Base-by-base conservation (phyloP, 306 rosid genomes). In the Rosa multiflora region DNA sequence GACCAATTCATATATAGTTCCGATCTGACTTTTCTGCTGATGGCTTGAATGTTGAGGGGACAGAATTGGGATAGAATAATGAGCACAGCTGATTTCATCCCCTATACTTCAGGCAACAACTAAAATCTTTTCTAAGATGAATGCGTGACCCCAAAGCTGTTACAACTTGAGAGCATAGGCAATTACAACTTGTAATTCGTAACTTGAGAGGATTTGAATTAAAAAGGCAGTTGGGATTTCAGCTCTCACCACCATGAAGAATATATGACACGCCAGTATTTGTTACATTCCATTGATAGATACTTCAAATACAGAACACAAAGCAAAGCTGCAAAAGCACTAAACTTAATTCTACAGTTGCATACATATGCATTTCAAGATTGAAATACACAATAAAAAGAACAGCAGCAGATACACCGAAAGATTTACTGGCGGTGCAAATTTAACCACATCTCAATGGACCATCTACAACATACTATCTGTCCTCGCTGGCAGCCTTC, bases 401-500 rank as follows among this genome's bases (percentile, higher is more conserved):
- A 61, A 71, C 75, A 77, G 23, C 20, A 74, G 67, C 73, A 75
- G 78, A 78, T 48, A 61, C 68, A 53, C 4, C 70, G 21, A 78
- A 47, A 77, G 43, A 77, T 81, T 70, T 39, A 64, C 3, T 18
- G 71, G 79, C 80, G 73, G 73, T 59, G 76, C 77, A 77, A 40
- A 72, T 29, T 35, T 61, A 12, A 51, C 26, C n/a, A 51, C 68
- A 39, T 42, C 70, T 77, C 15, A 80, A 20, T 49, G 32, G 37
- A 51, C 17, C 35, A 14, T 48, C 80, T 85, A 94, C 86, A 94
- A 26, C 97, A 95, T 90, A 79, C 85, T 85, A 74, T 95, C 99
- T 1, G 94, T 89, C 77, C 84, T 88, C 11, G 99, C 90, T 3
- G 99, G 98, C 72, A 95, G 83, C 77, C 98, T 85, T 48, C 98